These are phyloP conservation scores for Dissophora ornata DNA, from an alignment of 192 early-diverging fungal genomes.

Conservation along the genomic window DNA sequence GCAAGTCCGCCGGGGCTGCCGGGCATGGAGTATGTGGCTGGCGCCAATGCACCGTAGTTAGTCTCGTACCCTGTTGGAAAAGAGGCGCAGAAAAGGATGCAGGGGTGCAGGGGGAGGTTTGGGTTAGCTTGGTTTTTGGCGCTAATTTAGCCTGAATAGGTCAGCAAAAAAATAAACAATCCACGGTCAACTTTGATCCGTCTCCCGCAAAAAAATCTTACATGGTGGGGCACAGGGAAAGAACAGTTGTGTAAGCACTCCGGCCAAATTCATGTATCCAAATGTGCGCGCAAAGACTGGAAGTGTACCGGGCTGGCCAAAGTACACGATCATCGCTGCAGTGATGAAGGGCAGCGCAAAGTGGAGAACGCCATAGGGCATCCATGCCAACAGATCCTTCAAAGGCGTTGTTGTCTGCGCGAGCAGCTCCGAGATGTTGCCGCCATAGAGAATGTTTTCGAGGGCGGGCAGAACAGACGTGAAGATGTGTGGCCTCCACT, in stretches of 20 bases:
- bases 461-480: slow-evolving; percentile 72
- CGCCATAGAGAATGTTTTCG: slow-evolving; percentile 76
- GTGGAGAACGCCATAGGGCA: slow-evolving; percentile 82
- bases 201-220: no score
- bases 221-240: slow-evolving; percentile 78
- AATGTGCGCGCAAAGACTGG: slow-evolving; percentile 68
- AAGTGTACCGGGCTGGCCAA: slow-evolving; percentile 62
- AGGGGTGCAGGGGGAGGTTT: background rate
- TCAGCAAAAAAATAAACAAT: background rate
- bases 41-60: slow-evolving; percentile 66
- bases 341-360: slow-evolving; percentile 74
- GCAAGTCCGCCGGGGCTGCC: slow-evolving; percentile 76
- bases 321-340: slow-evolving; percentile 56
- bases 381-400: slow-evolving; percentile 72
- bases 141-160: slow-evolving; percentile 1
- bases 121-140: slow-evolving; percentile 2
- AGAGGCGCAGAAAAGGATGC: background rate
- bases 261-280: slow-evolving; percentile 76
- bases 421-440: slow-evolving; percentile 71
- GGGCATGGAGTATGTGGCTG: slow-evolving; percentile 71
- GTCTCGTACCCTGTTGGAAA: slow-evolving; percentile 71
- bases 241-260: slow-evolving; percentile 74
- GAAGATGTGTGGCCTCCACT: slow-evolving; percentile 69
- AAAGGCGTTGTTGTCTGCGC: slow-evolving; percentile 60
- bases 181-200: background rate